Evolutionary conservation across 768 basidiomycete genomes (phyloP), one percentile per base, ranked within the genome.

Genomic region (Pholiota conissans): DNA sequence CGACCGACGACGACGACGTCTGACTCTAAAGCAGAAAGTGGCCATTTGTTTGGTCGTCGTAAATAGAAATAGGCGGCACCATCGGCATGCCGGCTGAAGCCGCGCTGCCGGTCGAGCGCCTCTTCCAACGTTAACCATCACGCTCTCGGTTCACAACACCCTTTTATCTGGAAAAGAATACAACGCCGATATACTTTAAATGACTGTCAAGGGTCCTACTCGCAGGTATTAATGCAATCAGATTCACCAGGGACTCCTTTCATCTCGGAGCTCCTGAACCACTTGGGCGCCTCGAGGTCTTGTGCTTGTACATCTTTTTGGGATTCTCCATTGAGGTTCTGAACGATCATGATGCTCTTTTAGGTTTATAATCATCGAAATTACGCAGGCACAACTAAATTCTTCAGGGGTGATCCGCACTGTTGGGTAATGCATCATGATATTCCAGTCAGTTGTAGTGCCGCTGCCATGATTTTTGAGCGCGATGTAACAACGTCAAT

Each of bases 181-280:
- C 42, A 45, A 13, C 20, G 8, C 2, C 35, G 6, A 37, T 42
- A 22, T 20, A 42, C 35, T 29, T 26, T 34, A 48, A 3, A 24
- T 26, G 26, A 34, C 22, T 49, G 47, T 49, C 55, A n/a, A 56
- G 55, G 55, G 55, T 56, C 55, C 32, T 24, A 22, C 16, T 11
- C 10, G 18, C 24, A n/a, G 24, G 20, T 49, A 27, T 26, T 27
- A 24, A 26, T 32, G n/a, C 30, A 56, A 46, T 37, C 47, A 49
- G 46, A 56, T 49, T 56, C 35, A 45, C 53, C 40, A 46, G 53
- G 28, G 35, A 56, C 48, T 56, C 55, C 55, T 56, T 37, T 39
- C 32, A 56, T 56, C 55, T 56, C 55, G 55, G 55, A 56, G 42
- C 42, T 35, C 34, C 30, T 24, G 16, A 24, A 18, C 42, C 18